Base-by-base conservation (phyloP, 345 rosid genomes). In the Eucalyptus guilfoylei region DNA sequence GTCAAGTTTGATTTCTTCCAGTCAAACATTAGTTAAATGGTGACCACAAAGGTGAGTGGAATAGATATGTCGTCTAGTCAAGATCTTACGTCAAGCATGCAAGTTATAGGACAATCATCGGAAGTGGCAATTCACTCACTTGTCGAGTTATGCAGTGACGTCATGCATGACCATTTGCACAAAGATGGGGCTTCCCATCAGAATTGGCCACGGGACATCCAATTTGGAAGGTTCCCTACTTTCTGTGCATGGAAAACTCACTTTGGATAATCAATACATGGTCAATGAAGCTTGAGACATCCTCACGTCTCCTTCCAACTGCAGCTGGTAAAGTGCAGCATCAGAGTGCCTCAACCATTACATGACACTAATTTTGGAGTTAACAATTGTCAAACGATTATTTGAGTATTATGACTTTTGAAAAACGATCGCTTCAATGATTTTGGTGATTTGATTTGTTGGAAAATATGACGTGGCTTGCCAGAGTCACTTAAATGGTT, bases 381-480 rank as follows among this genome's bases (percentile, higher is more conserved):
- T 30, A 28, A 62, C 55, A 30, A 14, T 32, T 16, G n/a, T 19
- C 55, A 52, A 64, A 30, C 9, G 37, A 4, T n/a, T 15, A 0
- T 6, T 64, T n/a, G n/a, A 30, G 0, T 8, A 7, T 15, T 34
- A 16, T 67, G 17, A 67, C 3, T 32, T 67, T 64, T 67, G 19
- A 67, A n/a, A 32, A 32, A 0, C 6, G 0, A 67, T 32, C 3
- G 80, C 80, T 8, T 32, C 21, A 67, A 9, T 67, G 40, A 7
- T 60, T 34, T 67, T 0, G 11, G 9, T 16, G 23, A 67, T 15
- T 67, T n/a, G 15, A 30, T 64, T 30, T 30, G 34, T n/a, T 5
- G 0, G 72, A 62, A 62, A 14, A 17, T 0, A n/a, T 67, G 11
- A 9, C 1, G 80, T n/a, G 37, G 21, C 80, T 32, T 2, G 1